Evolutionary conservation across 148 eudicot species (phyloP).

Genomic region (Mesembryanthemum crystallinum): DNA sequence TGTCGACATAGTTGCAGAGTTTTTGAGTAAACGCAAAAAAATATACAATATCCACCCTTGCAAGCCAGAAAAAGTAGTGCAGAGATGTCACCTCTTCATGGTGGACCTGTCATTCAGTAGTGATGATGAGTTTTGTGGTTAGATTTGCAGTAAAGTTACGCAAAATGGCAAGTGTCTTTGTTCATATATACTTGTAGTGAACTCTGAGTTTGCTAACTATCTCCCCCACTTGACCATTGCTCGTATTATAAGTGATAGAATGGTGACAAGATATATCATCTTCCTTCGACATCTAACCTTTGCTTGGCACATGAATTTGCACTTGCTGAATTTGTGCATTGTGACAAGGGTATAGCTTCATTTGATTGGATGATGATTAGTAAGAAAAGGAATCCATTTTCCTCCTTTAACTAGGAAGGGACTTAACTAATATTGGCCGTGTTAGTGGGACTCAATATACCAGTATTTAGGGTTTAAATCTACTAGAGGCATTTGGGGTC

Average conservation of each 20-base stretch:
- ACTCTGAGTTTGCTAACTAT: background rate
- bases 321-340: background rate
- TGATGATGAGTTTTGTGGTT: slow-evolving; percentile 13
- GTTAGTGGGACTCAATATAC: no score
- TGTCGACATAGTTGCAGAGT: background rate
- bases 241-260: background rate
- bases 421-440: no score
- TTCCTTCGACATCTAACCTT: background rate
- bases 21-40: slow-evolving; percentile 28
- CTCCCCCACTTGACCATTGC: background rate
- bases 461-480: no score
- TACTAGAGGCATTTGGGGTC: no score
- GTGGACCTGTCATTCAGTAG: background rate
- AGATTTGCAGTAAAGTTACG: slow-evolving; percentile 23
- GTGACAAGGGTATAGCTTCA: no score
- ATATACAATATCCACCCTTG: slow-evolving; percentile 9
- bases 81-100: slow-evolving; percentile 12
- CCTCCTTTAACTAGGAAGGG: no score
- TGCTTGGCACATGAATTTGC: background rate
- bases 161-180: slow-evolving; percentile 13
- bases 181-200: slow-evolving; percentile 26
- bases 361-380: no score
- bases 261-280: background rate
- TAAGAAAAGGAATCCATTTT: no score
- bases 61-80: slow-evolving; percentile 1